Conservation (phyloP, 345 rosid genomes). For the Citrus glauca region DNA sequence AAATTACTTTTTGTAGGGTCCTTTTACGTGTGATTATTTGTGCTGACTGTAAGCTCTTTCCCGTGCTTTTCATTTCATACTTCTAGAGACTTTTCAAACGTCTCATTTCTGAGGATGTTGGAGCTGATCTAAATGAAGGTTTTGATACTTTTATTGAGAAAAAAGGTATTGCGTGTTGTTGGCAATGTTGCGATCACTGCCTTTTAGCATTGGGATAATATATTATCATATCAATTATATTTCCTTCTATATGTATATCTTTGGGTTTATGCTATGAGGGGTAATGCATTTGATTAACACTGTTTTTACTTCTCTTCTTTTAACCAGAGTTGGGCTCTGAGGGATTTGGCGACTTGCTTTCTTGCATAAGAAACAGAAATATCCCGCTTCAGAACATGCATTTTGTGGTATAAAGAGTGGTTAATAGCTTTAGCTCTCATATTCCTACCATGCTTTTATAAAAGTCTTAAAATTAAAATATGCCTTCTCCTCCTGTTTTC, state of each 20-base stretch:
- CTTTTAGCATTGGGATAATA: neutral
- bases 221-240: neutral
- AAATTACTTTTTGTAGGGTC: neutral
- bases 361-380: conserved; percentile 74
- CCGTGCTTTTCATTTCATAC: conserved; percentile 10
- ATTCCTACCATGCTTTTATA: neutral
- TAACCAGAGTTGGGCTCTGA: conserved; percentile 78
- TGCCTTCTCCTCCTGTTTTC: conserved; percentile 6
- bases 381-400: conserved; percentile 88
- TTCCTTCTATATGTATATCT: neutral
- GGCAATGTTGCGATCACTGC: neutral
- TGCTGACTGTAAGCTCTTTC: conserved; percentile 15
- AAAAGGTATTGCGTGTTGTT: conserved; percentile 45
- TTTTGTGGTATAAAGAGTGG: conserved; percentile 70
- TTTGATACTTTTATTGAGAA: conserved; percentile 79
- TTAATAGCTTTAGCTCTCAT: conserved; percentile 12
- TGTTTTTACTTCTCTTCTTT: conserved; percentile 13
- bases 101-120: conserved; percentile 66
- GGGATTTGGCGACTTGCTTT: conserved; percentile 87
- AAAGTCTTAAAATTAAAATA: conserved; percentile 23
- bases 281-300: conserved; percentile 12
- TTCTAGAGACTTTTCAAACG: conserved; percentile 88
- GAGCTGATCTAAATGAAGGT: conserved; percentile 93
- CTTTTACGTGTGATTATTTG: neutral
- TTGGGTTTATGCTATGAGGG: conserved; percentile 1